A percentile compares a stretch with the other conserved stretches of the same genome.
Evolutionary conservation across 2,329 filamentous ascomycete species (phyloP).

Genomic region (Zopfia rhizophila): DNA sequence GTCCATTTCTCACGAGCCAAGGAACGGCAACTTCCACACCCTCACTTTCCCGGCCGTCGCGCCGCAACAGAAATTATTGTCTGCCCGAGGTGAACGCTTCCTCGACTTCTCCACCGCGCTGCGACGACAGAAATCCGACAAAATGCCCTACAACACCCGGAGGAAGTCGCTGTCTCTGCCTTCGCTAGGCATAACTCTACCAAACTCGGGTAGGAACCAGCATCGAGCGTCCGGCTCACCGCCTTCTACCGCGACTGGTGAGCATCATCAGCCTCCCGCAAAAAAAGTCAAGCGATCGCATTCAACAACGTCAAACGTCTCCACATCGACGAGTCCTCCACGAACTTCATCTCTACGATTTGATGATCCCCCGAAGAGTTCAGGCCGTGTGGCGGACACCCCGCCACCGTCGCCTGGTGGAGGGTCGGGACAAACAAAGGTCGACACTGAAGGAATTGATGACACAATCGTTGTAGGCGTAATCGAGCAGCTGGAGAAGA

Average conservation of each 20-base stretch:
- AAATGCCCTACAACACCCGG: constrained; percentile 95
- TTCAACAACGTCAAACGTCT: constrained; percentile 55
- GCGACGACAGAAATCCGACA: constrained; percentile 30
- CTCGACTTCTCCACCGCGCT: constrained; percentile 11
- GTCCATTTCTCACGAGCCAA: constrained; percentile 23
- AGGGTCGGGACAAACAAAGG: constrained; percentile 63
- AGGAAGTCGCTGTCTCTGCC: constrained; percentile 94
- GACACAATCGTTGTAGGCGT: constrained; percentile 96
- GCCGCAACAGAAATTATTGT: constrained; percentile 36
- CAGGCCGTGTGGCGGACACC: constrained; percentile 68
- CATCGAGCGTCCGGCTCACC: constrained; percentile 66
- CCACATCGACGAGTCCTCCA: constrained; percentile 56
- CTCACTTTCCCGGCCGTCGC: constrained; percentile 32
- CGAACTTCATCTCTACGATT: constrained; percentile 59
- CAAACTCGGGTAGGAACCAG: constrained; percentile 60
- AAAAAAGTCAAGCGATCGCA: constrained; percentile 82
- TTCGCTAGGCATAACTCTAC: constrained; percentile 89
- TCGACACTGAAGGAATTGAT: constrained; percentile 85
- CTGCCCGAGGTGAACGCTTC: constrained; percentile 1
- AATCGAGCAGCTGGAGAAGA: constrained; percentile 87
- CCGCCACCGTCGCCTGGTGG: constrained; percentile 78
- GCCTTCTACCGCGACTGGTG: constrained; percentile 63
- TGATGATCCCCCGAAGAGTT: constrained; percentile 59
- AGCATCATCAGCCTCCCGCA: constrained; percentile 64
- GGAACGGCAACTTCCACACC: constrained; percentile 43